These are phyloP conservation scores for Psilocybe cubensis DNA, from an alignment of 768 basidiomycete species.

Conservation along the genomic window DNA sequence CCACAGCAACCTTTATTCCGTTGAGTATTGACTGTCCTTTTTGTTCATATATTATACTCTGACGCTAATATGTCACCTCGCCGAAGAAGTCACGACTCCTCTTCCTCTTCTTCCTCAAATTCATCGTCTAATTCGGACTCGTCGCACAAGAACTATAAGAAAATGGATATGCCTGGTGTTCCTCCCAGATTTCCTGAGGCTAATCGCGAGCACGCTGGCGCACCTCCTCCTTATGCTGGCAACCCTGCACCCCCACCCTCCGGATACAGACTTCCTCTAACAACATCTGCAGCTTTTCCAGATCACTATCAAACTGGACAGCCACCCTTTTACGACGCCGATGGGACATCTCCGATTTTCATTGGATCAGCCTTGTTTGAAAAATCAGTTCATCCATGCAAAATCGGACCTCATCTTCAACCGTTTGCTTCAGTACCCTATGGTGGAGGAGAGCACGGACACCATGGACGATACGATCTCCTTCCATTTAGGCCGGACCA, in stretches of 20 bases:
- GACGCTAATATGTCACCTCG: slow-evolving; percentile 11
- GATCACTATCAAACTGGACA: slow-evolving; percentile 40
- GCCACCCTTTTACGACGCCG: slow-evolving; percentile 59
- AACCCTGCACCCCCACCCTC: slow-evolving; percentile 52
- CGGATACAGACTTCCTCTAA: slow-evolving; percentile 66
- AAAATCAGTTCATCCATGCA: slow-evolving; percentile 81
- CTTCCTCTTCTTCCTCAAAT: slow-evolving; percentile 19
- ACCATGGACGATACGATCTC: slow-evolving; percentile 73
- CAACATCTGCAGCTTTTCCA: slow-evolving; percentile 49
- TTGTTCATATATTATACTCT: background rate
- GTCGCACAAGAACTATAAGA: slow-evolving; percentile 29
- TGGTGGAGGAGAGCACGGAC: slow-evolving; percentile 61
- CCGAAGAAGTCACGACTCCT: slow-evolving; percentile 33
- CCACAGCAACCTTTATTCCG: background rate
- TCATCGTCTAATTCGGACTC: slow-evolving; percentile 25
- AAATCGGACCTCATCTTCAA: slow-evolving; percentile 67
- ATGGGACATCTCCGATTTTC: slow-evolving; percentile 63
- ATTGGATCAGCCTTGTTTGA: slow-evolving; percentile 75
- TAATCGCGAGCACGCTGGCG: background rate
- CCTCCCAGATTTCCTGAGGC: slow-evolving; percentile 1
- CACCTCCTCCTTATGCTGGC: slow-evolving; percentile 14
- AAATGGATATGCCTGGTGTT: slow-evolving; percentile 29
- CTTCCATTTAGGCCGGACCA: slow-evolving; percentile 65
- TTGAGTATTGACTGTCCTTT: background rate
- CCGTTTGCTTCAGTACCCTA: slow-evolving; percentile 60